A percentile compares a stretch with the other conserved stretches of the same genome.
These are phyloP conservation scores for Malassezia brasiliensis DNA, from an alignment of 1,284 basidiomycete species.

Conservation along the genomic window DNA sequence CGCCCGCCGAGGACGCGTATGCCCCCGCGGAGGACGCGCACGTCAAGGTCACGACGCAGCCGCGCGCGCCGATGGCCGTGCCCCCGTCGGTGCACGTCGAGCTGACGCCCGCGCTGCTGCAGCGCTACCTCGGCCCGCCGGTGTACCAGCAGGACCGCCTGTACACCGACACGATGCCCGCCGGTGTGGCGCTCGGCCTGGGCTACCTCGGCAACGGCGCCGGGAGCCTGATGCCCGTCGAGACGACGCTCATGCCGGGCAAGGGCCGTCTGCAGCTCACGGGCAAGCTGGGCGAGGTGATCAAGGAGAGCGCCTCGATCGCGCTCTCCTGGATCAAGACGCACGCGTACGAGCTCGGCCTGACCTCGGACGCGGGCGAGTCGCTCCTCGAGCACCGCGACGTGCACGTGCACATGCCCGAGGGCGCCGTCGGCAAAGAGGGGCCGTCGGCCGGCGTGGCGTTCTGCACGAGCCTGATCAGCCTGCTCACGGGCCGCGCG, in stretches of 20 bases:
- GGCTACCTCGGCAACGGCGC: slow-evolving; percentile 93
- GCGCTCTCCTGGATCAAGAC: slow-evolving; percentile 85
- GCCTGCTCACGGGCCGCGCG: slow-evolving; percentile 56
- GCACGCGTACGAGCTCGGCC: slow-evolving; percentile 76
- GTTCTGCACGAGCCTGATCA: slow-evolving; percentile 79
- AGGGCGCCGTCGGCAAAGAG: slow-evolving; percentile 89
- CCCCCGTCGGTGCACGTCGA: slow-evolving; percentile 68
- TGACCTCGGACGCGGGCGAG: slow-evolving; percentile 58
- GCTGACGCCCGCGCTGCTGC: slow-evolving; percentile 76
- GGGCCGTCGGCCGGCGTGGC: slow-evolving; percentile 93
- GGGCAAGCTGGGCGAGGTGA: slow-evolving; percentile 94
- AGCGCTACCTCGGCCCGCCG: slow-evolving; percentile 92
- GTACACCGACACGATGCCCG: slow-evolving; percentile 67
- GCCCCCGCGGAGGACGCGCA: slow-evolving; percentile 14
- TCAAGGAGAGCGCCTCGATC: slow-evolving; percentile 88
- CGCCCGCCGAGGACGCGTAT: background rate
- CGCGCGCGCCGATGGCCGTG: slow-evolving; percentile 70
- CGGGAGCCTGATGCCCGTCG: slow-evolving; percentile 92
- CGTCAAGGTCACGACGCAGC: slow-evolving; percentile 60
- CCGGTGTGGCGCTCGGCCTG: slow-evolving; percentile 85
- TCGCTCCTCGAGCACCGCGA: slow-evolving; percentile 65
- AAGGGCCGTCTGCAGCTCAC: slow-evolving; percentile 64
- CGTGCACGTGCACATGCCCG: slow-evolving; percentile 48
- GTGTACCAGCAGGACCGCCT: slow-evolving; percentile 91
- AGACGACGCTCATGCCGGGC: slow-evolving; percentile 51